phyloP scores from a whole-genome alignment of 164 flowering plant genomes.

The Umbilicus rupestris region DNA sequence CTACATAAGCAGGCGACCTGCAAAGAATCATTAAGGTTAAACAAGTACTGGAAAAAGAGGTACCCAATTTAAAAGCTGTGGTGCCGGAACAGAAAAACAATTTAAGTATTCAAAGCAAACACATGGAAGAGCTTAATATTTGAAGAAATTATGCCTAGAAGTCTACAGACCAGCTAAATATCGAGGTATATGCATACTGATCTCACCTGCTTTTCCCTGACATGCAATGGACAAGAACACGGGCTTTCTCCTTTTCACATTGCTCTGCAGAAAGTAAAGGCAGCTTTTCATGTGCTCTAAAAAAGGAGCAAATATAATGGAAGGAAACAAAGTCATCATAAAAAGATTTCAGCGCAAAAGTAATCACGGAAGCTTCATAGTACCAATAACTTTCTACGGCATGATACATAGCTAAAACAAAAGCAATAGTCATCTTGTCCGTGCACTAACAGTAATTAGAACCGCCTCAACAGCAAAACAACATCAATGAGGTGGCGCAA shows the following conservation, averaged over 20 bases:
- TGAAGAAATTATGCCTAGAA: neutral
- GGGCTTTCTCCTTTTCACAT: slow-evolving; percentile 72
- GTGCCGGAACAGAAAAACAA: neutral
- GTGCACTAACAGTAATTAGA: neutral
- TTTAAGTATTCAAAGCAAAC: neutral
- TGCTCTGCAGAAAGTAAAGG: slow-evolving; percentile 40
- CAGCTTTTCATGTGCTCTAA: neutral
- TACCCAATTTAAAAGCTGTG: neutral
- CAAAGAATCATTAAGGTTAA: slow-evolving; percentile 4
- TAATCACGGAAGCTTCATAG: too few species aligned
- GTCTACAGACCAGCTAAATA: neutral
- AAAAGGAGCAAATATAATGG: too few species aligned
- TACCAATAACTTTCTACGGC: neutral
- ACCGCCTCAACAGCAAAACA: neutral
- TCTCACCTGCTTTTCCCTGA: slow-evolving; percentile 68
- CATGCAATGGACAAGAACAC: slow-evolving; percentile 91
- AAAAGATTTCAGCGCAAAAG: neutral
- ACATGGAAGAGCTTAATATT: neutral
- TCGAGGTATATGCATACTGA: neutral
- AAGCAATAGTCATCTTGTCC: neutral
- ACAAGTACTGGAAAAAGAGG: neutral
- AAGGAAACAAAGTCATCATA: neutral
- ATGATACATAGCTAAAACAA: neutral
- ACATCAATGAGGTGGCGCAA: neutral
- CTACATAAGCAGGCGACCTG: slow-evolving; percentile 85